These are phyloP conservation scores for Penicillium salamii DNA, from an alignment of 495 filamentous ascomycete species.

Conservation along the genomic window DNA sequence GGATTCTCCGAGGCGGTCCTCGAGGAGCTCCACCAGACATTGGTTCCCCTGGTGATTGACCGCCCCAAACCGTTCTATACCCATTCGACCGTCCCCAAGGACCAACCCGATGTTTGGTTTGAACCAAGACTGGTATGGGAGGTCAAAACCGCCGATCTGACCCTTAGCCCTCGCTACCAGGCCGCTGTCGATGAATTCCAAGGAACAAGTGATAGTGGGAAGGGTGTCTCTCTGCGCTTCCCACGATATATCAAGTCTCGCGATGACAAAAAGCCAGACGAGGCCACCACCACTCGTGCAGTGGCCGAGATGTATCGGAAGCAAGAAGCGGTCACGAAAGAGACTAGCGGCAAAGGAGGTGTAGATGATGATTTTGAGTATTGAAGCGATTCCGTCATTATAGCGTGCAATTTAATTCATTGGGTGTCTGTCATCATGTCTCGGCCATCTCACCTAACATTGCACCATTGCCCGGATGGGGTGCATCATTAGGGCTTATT, in stretches of 20 bases:
- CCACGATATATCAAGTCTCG: constrained; percentile 85
- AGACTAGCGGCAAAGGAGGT: constrained; percentile 64
- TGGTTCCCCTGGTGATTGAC: constrained; percentile 75
- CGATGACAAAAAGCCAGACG: constrained; percentile 92
- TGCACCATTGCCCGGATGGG: constrained; percentile 6
- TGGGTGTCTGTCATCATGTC: neutral
- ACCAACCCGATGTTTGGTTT: constrained; percentile 98
- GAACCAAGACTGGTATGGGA: constrained; percentile 95
- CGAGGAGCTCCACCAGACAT: constrained; percentile 71
- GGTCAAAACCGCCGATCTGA: constrained; percentile 94
- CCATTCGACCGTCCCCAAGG: constrained; percentile 76
- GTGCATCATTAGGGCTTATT: constrained; percentile 9
- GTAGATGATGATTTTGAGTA: constrained; percentile 99
- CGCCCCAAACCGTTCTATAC: constrained; percentile 90
- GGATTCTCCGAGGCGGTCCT: constrained; percentile 89
- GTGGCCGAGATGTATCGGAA: constrained; percentile 96
- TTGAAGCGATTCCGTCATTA: constrained; percentile 34
- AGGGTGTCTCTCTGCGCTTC: constrained; percentile 86
- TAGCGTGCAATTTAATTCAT: constrained; percentile 7
- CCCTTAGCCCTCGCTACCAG: constrained; percentile 86
- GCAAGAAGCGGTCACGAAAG: constrained; percentile 77
- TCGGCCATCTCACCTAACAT: neutral
- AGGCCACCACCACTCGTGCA: constrained; percentile 78
- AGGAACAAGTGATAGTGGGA: constrained; percentile 58
- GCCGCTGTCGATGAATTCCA: constrained; percentile 64